These are phyloP conservation scores for Psidium friedrichsthalianum DNA, from an alignment of 345 rosid genomes.

Conservation along the genomic window DNA sequence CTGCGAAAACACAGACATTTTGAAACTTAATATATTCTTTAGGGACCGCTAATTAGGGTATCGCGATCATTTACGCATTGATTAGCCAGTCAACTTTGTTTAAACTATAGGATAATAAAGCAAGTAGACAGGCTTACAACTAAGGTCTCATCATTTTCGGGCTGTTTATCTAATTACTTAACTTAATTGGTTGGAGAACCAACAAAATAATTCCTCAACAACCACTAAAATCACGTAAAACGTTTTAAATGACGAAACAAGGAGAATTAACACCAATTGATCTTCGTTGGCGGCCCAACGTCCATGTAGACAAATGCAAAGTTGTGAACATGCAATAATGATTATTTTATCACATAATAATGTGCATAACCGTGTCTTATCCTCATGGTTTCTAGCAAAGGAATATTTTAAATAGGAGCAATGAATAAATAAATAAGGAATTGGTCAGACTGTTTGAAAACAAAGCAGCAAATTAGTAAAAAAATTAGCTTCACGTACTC, in stretches of 20 bases:
- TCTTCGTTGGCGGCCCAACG: slow-evolving; percentile 4
- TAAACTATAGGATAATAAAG: neutral
- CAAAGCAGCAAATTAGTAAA: neutral
- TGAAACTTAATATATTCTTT: neutral
- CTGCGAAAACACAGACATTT: neutral
- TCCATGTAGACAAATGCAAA: slow-evolving; percentile 6
- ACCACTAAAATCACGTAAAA: neutral
- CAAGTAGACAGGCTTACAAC: neutral
- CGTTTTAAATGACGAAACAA: neutral
- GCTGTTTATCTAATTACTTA: slow-evolving; percentile 3
- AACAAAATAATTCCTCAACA: neutral
- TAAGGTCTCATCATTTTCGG: neutral
- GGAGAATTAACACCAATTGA: neutral
- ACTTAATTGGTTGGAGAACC: neutral
- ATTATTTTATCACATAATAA: neutral
- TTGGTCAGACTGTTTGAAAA: neutral
- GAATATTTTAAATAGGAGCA: slow-evolving; percentile 4
- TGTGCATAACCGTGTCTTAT: neutral
- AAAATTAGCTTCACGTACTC: neutral
- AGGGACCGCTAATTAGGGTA: neutral
- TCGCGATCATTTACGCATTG: slow-evolving; percentile 14
- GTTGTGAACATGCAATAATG: slow-evolving; percentile 8
- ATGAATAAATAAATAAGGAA: neutral
- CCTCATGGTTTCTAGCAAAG: neutral
- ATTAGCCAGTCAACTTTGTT: slow-evolving; percentile 37